Evolutionary conservation across 768 basidiomycete species (phyloP).

Genomic region (Boletus rex-veris): DNA sequence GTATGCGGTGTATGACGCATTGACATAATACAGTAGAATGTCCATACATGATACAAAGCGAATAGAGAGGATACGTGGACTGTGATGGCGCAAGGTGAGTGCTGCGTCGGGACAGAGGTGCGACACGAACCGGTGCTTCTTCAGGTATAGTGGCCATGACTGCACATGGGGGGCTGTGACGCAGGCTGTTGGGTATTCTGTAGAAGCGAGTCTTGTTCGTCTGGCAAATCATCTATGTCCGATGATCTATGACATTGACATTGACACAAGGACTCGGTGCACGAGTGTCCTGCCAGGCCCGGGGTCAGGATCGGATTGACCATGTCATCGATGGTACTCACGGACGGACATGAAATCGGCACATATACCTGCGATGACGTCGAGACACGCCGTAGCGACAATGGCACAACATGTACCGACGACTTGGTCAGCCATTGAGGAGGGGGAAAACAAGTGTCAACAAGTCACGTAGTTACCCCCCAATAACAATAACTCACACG

Average conservation of each 20-base stretch:
- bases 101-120: no score
- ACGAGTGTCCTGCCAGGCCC: conserved; percentile 16
- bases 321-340: conserved; percentile 2
- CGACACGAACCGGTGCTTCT: no score
- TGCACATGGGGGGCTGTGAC: conserved; percentile 25
- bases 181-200: conserved; percentile 18
- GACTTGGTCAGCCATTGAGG: conserved; percentile 13
- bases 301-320: not conserved
- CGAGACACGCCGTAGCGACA: conserved; percentile 15
- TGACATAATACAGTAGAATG: no score
- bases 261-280: conserved; percentile 25
- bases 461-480: no score
- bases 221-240: conserved; percentile 7
- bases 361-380: conserved; percentile 23
- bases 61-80: no score
- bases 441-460: not conserved
- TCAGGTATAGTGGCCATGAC: not conserved
- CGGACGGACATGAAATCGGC: conserved; percentile 22
- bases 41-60: no score
- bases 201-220: conserved; percentile 23
- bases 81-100: no score
- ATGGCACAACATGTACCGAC: conserved; percentile 23
- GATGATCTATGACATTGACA: not conserved
- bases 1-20: no score
- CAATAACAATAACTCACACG: no score